Conservation (phyloP, 1,284 basidiomycete species). For the Volvariella volvacea region DNA sequence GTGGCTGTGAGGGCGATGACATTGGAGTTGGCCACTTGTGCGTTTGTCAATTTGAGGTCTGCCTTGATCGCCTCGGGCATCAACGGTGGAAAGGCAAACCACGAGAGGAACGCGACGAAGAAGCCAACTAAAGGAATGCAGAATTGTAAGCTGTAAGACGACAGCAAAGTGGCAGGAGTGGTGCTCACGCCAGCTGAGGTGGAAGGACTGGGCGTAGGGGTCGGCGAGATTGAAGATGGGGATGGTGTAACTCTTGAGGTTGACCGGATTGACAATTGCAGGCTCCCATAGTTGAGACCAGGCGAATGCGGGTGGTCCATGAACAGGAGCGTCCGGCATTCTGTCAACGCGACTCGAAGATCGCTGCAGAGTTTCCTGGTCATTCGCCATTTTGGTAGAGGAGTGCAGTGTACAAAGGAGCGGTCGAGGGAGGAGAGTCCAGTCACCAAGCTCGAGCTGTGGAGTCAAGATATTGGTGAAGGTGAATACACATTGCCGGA, state of each 20-base stretch:
- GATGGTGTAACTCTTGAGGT: slow-evolving; percentile 49
- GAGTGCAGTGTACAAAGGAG: too few relatives aligned
- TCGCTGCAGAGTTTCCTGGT: too few relatives aligned
- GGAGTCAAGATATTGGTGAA: too few relatives aligned
- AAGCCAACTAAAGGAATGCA: slow-evolving; percentile 14
- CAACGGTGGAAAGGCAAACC: slow-evolving; percentile 64
- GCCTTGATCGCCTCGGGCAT: slow-evolving; percentile 53
- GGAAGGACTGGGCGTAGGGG: slow-evolving; percentile 47
- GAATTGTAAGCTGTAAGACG: not conserved
- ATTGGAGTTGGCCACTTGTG: slow-evolving; percentile 46
- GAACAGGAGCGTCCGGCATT: too few relatives aligned
- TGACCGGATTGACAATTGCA: slow-evolving; percentile 41
- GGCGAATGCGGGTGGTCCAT: slow-evolving; percentile 17
- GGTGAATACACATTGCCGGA: too few relatives aligned
- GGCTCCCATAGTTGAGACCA: slow-evolving; percentile 22
- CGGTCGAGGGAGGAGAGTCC: too few relatives aligned
- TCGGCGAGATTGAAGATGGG: slow-evolving; percentile 48
- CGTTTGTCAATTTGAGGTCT: slow-evolving; percentile 45
- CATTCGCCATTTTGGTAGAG: too few relatives aligned
- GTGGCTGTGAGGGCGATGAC: slow-evolving; percentile 51
- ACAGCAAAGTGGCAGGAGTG: slow-evolving; percentile 26
- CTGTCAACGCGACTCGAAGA: too few relatives aligned
- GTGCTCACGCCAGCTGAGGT: slow-evolving; percentile 44
- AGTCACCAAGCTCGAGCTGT: too few relatives aligned
- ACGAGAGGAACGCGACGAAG: slow-evolving; percentile 35